These are phyloP conservation scores for Jimgerdemannia lactiflua DNA, from an alignment of 192 early-diverging fungal genomes.

Conservation along the genomic window DNA sequence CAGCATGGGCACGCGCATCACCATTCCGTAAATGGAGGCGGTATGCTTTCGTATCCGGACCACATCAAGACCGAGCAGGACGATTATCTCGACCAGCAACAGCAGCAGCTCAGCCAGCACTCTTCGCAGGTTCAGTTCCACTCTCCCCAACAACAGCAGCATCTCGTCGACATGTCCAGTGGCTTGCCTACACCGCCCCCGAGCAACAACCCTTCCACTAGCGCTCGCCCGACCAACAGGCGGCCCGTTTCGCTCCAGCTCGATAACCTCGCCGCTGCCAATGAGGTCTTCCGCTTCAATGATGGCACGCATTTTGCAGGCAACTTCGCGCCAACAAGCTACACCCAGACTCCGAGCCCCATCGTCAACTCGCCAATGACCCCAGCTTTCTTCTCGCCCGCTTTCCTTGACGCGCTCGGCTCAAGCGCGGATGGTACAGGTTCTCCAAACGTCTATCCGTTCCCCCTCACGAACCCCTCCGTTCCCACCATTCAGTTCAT, in stretches of 20 bases:
- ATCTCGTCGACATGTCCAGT: constrained; percentile 9
- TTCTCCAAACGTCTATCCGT: constrained; percentile 24
- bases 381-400: constrained; percentile 72
- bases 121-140: constrained; percentile 4
- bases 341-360: too few species aligned
- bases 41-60: constrained; percentile 4
- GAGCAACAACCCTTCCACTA: constrained; percentile 26
- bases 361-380: constrained; percentile 42
- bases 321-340: constrained; percentile 4
- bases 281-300: neutral
- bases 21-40: constrained; percentile 3
- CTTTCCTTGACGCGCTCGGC: constrained; percentile 60
- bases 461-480: constrained; percentile 25
- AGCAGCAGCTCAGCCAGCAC: constrained; percentile 16
- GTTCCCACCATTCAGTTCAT: constrained; percentile 31
- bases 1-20: too few species aligned
- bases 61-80: constrained; percentile 14
- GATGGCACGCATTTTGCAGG: too few species aligned
- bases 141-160: constrained; percentile 11
- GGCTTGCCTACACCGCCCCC: constrained; percentile 19
- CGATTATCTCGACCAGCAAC: constrained; percentile 12
- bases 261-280: constrained; percentile 15
- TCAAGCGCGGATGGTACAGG: constrained; percentile 26
- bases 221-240: constrained; percentile 25
- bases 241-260: constrained; percentile 30